Base-by-base conservation (phyloP, 2,329 filamentous ascomycete genomes). In the Fusarium sp. region DNA sequence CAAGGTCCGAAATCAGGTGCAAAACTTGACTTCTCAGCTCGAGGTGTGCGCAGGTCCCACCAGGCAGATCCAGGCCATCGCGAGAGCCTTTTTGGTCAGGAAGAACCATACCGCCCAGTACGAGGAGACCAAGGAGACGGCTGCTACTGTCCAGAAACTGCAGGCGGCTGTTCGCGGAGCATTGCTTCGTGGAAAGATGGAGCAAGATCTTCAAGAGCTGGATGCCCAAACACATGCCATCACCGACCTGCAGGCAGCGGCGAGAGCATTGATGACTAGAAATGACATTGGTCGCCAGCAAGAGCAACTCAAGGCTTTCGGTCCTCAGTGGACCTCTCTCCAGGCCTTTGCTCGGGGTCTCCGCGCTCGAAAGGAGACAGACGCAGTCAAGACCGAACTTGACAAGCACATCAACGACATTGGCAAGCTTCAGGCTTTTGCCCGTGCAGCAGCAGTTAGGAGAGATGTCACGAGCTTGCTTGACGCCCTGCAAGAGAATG, bases 141-240 rank as follows among this genome's bases (percentile, higher is more conserved):
- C 88, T 74, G 85, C 85, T 35, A 85, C 88, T 61, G 87, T 93
- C 43, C 84, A 86, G 69, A 84, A 85, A 56, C 86, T 95, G 50
- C 93, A 95, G 83, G 90, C 92, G 65, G 88, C 89, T 45, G 88
- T 91, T 75, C 89, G 93, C 69, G 94, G 93, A 77, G 88, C 91
- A 84, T 82, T 94, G 68, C 82, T 91, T 72, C 88, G 94, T 77
- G 87, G 84, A 70, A 86, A 87, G 56, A 82, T 92, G 64, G 85
- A 87, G 20, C 83, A 88, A 59, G 88, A 91, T 67, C 84, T 88
- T 66, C 82, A 85, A 73, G 81, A 85, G 64, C 85, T 93, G 59
- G 85, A 88, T 66, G 83, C 85, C 66, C 83, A 91, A 76, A 84
- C 86, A 72, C 81, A 81, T 50, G 85, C 86, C 39, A 86, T 91